These are phyloP conservation scores for Debaryomycetaceae sp. DNA, from an alignment of 1,139 yeast species.

Conservation along the genomic window DNA sequence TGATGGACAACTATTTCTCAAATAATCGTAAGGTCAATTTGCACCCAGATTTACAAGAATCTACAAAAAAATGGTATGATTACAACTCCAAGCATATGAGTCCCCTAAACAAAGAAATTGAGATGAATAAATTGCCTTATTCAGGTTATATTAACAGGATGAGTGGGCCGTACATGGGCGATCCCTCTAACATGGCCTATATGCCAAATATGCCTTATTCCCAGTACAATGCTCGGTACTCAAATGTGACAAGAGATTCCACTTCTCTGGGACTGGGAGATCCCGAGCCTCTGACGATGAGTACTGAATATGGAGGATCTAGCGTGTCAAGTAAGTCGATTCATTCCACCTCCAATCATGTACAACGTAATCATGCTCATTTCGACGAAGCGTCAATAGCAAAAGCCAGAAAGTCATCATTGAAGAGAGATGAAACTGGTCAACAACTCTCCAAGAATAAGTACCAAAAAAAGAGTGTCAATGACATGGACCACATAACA, in stretches of 20 bases:
- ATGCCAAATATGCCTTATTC: background rate
- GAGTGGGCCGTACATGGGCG: background rate
- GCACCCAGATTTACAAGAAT: background rate
- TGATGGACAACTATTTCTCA: background rate
- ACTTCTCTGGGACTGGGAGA: background rate
- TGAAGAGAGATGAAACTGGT: background rate
- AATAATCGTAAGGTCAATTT: background rate
- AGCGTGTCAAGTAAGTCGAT: background rate
- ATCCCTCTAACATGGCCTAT: background rate
- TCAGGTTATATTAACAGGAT: background rate
- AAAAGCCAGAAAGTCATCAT: background rate
- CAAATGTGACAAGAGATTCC: background rate
- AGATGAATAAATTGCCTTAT: background rate
- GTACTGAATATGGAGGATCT: background rate
- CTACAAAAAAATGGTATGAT: background rate
- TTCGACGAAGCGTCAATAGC: background rate
- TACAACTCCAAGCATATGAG: background rate
- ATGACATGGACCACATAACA: background rate
- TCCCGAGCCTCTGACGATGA: background rate
- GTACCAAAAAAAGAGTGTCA: background rate
- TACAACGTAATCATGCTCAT: background rate
- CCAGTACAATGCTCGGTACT: background rate
- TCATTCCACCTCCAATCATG: background rate
- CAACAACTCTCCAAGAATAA: too few species aligned
- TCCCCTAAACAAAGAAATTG: background rate